Evolutionary conservation across 768 basidiomycete genomes (phyloP).

Genomic region (Tylopilus sp.): DNA sequence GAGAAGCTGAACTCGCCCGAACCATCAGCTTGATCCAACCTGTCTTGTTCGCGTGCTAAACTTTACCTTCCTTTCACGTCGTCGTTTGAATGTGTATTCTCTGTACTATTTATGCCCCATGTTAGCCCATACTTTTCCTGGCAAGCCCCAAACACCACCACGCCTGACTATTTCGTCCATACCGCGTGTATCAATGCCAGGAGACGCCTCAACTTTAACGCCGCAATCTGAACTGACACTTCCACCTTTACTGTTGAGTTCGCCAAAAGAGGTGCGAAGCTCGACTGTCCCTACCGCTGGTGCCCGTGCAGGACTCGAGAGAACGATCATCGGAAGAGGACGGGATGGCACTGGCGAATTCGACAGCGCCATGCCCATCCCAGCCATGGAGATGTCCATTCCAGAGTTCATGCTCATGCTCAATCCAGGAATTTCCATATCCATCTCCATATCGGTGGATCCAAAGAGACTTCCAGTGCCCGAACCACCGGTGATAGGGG

Average conservation of each 20-base stretch:
- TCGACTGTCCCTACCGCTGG: slow-evolving; percentile 65
- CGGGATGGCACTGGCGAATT: slow-evolving; percentile 35
- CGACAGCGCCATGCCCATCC: slow-evolving; percentile 27
- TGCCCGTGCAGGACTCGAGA: slow-evolving; percentile 64
- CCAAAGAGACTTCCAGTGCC: slow-evolving; percentile 29
- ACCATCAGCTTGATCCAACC: not conserved
- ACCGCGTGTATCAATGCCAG: slow-evolving; percentile 48
- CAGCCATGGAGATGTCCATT: slow-evolving; percentile 31
- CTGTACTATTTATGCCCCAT: slow-evolving; percentile 14
- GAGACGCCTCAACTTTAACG: slow-evolving; percentile 24
- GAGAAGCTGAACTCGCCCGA: slow-evolving; percentile 17
- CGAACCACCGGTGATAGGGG: slow-evolving; percentile 22
- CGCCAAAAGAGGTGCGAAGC: slow-evolving; percentile 61
- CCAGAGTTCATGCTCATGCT: slow-evolving; percentile 34
- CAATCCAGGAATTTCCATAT: slow-evolving; percentile 35
- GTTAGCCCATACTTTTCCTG: slow-evolving; percentile 58
- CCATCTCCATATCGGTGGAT: slow-evolving; percentile 31
- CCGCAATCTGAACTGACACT: slow-evolving; percentile 17
- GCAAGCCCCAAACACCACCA: slow-evolving; percentile 65
- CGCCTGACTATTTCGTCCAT: slow-evolving; percentile 72
- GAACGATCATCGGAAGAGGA: slow-evolving; percentile 52
- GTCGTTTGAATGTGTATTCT: not conserved
- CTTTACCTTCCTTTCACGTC: not conserved
- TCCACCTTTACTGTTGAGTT: slow-evolving; percentile 22
- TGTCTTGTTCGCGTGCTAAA: not conserved